These are phyloP conservation scores for Nectriaceae sp. DNA, from an alignment of 2,329 filamentous ascomycete species.

Conservation along the genomic window DNA sequence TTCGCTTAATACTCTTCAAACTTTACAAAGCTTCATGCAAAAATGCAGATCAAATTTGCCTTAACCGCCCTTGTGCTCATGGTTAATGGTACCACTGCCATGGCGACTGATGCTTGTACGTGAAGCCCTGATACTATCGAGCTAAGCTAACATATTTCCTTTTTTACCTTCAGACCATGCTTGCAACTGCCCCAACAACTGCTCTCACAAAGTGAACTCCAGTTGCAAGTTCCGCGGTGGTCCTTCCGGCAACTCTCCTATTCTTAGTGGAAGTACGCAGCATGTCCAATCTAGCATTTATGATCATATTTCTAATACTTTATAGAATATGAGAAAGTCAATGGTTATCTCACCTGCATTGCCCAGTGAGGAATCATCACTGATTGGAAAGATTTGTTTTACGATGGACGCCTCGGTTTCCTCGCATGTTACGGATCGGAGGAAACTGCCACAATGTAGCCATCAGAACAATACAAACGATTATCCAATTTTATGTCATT, in stretches of 20 bases:
- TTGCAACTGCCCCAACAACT: conserved; percentile 1
- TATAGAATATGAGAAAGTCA: not conserved
- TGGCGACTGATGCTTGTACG: not conserved
- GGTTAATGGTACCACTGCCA: not conserved
- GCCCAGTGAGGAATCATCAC: not conserved
- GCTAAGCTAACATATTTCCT: not conserved
- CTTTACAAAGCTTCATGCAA: not conserved
- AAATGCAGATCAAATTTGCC: not conserved
- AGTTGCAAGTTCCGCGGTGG: not conserved
- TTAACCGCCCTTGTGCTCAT: not conserved
- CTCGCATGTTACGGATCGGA: not conserved
- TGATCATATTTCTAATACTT: not conserved
- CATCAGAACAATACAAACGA: not conserved
- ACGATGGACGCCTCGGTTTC: not conserved
- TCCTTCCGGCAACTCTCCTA: not conserved
- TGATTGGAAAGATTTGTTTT: not conserved
- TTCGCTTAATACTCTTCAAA: not conserved
- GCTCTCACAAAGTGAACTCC: not conserved
- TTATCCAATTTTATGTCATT: not conserved
- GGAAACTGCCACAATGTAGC: not conserved
- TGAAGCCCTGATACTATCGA: not conserved
- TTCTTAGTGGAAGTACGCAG: not conserved
- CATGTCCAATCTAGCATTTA: not conserved
- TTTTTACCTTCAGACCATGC: not conserved
- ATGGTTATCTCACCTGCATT: not conserved